phyloP scores from a whole-genome alignment of 257 asterid genomes.

The Ajuga chamaepitys region DNA sequence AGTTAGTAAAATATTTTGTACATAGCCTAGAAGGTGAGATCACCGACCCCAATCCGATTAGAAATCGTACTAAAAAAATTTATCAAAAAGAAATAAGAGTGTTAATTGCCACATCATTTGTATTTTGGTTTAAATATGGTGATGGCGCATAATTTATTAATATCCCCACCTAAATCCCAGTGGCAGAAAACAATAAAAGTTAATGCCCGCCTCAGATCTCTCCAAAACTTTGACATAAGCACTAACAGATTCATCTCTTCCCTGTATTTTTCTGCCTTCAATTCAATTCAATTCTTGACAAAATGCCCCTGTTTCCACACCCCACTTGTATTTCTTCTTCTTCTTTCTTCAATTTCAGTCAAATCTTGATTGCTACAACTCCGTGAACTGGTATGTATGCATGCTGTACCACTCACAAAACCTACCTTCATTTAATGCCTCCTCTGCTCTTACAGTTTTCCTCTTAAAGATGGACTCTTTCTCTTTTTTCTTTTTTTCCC shows the following conservation, averaged over 20 bases:
- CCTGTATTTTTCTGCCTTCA: not conserved
- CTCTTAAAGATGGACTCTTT: not conserved
- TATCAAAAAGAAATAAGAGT: too few species aligned
- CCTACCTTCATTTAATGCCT: conserved; percentile 24
- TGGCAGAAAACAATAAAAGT: conserved; percentile 4
- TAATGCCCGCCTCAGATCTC: conserved; percentile 48
- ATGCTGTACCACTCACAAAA: not conserved
- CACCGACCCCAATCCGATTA: too few species aligned
- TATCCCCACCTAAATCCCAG: conserved; percentile 16
- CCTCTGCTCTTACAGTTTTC: conserved; percentile 2
- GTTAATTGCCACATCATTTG: too few species aligned
- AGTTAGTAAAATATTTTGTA: too few species aligned
- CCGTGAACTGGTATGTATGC: conserved; percentile 14
- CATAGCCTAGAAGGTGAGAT: too few species aligned
- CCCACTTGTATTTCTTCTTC: conserved; percentile 11
- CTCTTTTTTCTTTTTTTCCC: not conserved
- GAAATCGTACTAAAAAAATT: too few species aligned
- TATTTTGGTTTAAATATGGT: not conserved
- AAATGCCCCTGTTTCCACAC: conserved; percentile 6
- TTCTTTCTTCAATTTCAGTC: conserved; percentile 7
- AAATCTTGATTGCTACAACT: conserved; percentile 21
- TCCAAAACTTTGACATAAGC: conserved; percentile 50
- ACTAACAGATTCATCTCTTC: conserved; percentile 27
- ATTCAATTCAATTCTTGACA: not conserved
- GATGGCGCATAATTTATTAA: conserved; percentile 19